Conservation (phyloP, 2,329 filamentous ascomycete genomes). For the Fusarium devonianum region DNA sequence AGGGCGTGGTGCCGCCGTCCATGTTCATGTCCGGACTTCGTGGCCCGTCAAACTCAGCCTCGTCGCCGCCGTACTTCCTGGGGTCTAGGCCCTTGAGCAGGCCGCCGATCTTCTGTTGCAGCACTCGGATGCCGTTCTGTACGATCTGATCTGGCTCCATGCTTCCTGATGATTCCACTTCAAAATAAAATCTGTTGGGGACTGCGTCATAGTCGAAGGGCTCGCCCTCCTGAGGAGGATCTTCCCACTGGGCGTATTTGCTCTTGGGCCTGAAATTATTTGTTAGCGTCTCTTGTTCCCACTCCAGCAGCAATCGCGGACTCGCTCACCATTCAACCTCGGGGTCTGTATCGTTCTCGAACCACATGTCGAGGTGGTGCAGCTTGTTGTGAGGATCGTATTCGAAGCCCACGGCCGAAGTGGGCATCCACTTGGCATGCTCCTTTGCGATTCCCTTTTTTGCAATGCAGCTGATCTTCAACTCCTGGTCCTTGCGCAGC, state of each 20-base stretch:
- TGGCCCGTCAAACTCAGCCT: conserved; percentile 68
- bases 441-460: conserved; percentile 99
- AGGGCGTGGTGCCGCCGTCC: conserved; percentile 62
- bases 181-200: conserved; percentile 87
- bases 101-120: conserved; percentile 88
- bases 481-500: conserved; percentile 85
- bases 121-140: conserved; percentile 82
- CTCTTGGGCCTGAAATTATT: conserved; percentile 71
- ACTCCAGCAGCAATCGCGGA: background rate
- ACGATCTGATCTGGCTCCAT: conserved; percentile 91
- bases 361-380: conserved; percentile 92
- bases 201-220: conserved; percentile 90
- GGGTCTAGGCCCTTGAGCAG: conserved; percentile 69
- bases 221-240: conserved; percentile 80
- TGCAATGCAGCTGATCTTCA: conserved; percentile 89
- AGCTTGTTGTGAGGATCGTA: conserved; percentile 98
- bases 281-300: conserved; percentile 7
- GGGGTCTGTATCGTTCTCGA: conserved; percentile 76
- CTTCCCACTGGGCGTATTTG: conserved; percentile 81
- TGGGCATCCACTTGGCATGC: conserved; percentile 97
- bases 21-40: conserved; percentile 71
- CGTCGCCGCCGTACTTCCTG: conserved; percentile 59
- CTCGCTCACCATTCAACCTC: conserved; percentile 80
- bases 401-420: conserved; percentile 91
- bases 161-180: conserved; percentile 87